Base-by-base conservation (phyloP, 2,329 filamentous ascomycete genomes). In the Chaetothyriales sp. region DNA sequence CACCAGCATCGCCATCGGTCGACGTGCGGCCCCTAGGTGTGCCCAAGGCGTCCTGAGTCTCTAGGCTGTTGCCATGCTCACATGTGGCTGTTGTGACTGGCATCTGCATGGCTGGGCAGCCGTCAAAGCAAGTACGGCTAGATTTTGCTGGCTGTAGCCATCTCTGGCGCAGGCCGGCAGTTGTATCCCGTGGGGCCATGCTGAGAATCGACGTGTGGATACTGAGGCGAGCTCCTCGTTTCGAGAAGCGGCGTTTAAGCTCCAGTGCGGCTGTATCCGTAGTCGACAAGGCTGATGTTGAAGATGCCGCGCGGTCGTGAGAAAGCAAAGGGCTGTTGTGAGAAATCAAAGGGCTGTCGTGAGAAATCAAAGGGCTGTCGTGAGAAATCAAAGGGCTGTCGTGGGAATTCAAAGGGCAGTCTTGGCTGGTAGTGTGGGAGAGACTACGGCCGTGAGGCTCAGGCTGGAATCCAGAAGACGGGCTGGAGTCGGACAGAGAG, bases 121-220 rank as follows among this genome's bases (percentile, higher is more conserved):
- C 6, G 6, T 25, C 22, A 25, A 6, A n/a, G n/a, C n/a, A 25
- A 25, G 22, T 25, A 25, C 22, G 22, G 22, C 22, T 6, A 25
- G 22, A 25, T 6, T 25, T 25, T 25, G 22, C 3, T 6, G 10
- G 10, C 10, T 40, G 33, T 2, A 40, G 33, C 60, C 60, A 62
- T 54, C 55, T 61, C 45, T 55, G 49, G 28, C 56, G 56, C 13
- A 62, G 54, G 3, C 51, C 51, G 44, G 50, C 48, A n/a, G 59
- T 55, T 6, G 54, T 54, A 7, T 58, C 54, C 29, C 56, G 54
- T 18, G 59, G 58, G 43, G 58, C 53, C 2, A 56, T 52, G 47
- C 58, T 58, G 25, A 61, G 47, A 46, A 62, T 59, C 2, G 60
- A 61, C 48, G 54, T 60, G 48, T 60, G 59, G 5, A 61, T 55